Conservation (phyloP, 2,329 filamentous ascomycete species). For the Talaromyces sp. region DNA sequence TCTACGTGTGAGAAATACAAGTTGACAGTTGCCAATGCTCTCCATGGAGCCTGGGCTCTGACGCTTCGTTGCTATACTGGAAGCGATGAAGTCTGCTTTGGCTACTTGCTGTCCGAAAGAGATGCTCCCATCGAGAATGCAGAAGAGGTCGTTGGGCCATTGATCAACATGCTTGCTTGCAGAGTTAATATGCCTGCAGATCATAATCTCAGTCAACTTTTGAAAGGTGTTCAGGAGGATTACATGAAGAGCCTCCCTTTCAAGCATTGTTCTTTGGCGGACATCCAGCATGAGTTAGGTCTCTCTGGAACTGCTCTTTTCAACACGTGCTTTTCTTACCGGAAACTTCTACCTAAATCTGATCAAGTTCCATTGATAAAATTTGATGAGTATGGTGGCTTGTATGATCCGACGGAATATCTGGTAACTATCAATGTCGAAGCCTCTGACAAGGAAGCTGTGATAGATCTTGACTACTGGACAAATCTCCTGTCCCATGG, state of each 20-base stretch:
- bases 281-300: slow-evolving; percentile 41
- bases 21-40: slow-evolving; percentile 44
- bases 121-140: slow-evolving; percentile 35
- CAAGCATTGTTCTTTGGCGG: slow-evolving; percentile 39
- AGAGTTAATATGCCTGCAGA: slow-evolving; percentile 32
- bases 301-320: slow-evolving; percentile 36
- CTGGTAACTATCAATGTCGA: slow-evolving; percentile 45
- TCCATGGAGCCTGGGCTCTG: slow-evolving; percentile 11
- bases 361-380: slow-evolving; percentile 22
- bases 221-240: slow-evolving; percentile 40
- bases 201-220: slow-evolving; percentile 28
- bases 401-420: slow-evolving; percentile 46
- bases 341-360: slow-evolving; percentile 31
- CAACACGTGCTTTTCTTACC: slow-evolving; percentile 46
- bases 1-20: slow-evolving; percentile 36
- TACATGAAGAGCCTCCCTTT: slow-evolving; percentile 42
- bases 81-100: slow-evolving; percentile 32
- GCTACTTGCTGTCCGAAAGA: slow-evolving; percentile 38
- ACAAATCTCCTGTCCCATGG: slow-evolving; percentile 32
- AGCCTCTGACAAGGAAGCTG: slow-evolving; percentile 34
- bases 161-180: slow-evolving; percentile 43
- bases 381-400: slow-evolving; percentile 33
- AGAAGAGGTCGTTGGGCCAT: slow-evolving; percentile 40
- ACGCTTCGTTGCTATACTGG: slow-evolving; percentile 10
- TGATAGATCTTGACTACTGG: slow-evolving; percentile 38